phyloP scores from a whole-genome alignment of 202 grass and related monocot genomes.

The Dendrocalamus latiflorus region DNA sequence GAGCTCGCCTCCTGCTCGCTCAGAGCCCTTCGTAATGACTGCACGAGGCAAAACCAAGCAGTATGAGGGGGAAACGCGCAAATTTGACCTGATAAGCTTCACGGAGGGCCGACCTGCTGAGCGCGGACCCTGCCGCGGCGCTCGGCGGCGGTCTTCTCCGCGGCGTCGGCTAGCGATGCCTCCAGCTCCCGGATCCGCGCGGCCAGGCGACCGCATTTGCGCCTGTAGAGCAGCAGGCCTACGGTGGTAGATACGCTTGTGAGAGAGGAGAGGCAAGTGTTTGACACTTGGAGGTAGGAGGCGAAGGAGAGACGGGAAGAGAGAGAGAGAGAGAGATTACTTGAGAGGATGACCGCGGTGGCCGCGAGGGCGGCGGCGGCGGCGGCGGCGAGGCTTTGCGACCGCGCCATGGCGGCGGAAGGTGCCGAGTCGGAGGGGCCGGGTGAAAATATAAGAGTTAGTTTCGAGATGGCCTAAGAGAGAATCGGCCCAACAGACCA shows the following conservation, averaged over 20 bases:
- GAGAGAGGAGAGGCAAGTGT: background rate
- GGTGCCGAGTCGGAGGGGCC: background rate
- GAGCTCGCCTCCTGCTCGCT: constrained; percentile 23
- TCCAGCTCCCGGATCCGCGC: background rate
- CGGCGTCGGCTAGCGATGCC: constrained; percentile 31
- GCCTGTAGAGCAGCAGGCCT: constrained; percentile 45
- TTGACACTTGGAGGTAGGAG: background rate
- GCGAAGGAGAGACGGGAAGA: background rate
- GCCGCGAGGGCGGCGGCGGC: background rate
- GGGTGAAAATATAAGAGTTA: background rate
- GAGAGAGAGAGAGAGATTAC: constrained; percentile 3
- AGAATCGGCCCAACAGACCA: no score
- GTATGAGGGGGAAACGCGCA: background rate
- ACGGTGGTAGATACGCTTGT: background rate
- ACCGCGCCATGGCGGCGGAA: background rate
- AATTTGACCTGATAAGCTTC: background rate
- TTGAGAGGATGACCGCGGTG: constrained; percentile 31
- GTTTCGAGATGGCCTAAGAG: no score
- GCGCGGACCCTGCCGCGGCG: background rate
- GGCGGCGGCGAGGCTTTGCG: background rate
- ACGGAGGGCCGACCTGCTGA: background rate
- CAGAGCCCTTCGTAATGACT: constrained; percentile 65
- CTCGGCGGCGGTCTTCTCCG: constrained; percentile 66
- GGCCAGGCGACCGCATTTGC: constrained; percentile 41
- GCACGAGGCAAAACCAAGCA: background rate